A percentile compares a stretch with the other conserved stretches of the same genome.
Conservation (phyloP, 2,329 filamentous ascomycete species). For the Xylaria sp. region DNA sequence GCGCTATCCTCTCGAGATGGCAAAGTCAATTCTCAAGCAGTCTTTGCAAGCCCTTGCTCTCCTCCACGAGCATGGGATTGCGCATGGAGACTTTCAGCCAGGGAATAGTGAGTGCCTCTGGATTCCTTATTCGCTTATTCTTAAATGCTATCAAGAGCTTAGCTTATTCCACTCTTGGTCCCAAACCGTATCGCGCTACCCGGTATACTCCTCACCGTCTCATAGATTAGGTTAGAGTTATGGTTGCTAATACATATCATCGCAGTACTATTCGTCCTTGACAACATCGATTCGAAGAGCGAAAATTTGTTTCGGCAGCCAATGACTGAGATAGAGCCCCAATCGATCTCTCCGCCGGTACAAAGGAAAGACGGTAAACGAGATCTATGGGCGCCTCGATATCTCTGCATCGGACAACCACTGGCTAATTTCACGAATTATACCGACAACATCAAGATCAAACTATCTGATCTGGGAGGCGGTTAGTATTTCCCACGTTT, state of each 20-base stretch:
- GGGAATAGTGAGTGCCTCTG: conserved; percentile 45
- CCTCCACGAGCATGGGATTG: conserved; percentile 51
- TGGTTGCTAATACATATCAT: too few relatives aligned
- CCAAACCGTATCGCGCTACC: too few relatives aligned
- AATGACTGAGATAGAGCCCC: conserved; percentile 35
- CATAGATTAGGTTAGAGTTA: too few relatives aligned
- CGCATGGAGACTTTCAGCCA: conserved; percentile 55
- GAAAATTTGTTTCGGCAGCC: conserved; percentile 44
- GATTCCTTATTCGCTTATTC: not conserved
- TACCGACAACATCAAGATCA: conserved; percentile 44
- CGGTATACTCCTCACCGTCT: too few relatives aligned
- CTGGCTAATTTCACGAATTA: conserved; percentile 38
- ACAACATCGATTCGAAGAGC: conserved; percentile 43
- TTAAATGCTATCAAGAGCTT: too few relatives aligned
- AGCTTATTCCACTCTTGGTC: too few relatives aligned
- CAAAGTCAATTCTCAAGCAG: conserved; percentile 56
- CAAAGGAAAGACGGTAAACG: conserved; percentile 47
- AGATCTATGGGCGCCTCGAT: conserved; percentile 46
- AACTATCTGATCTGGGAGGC: conserved; percentile 48
- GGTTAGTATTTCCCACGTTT: conserved; percentile 39
- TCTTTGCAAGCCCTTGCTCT: conserved; percentile 51
- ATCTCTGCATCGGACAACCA: conserved; percentile 47
- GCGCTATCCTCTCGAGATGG: conserved; percentile 55
- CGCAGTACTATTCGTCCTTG: conserved; percentile 49
- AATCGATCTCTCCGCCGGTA: conserved; percentile 44